Evolutionary conservation across 2,329 filamentous ascomycete species (phyloP).

Genomic region (Calonectria pseudoreteaudii): DNA sequence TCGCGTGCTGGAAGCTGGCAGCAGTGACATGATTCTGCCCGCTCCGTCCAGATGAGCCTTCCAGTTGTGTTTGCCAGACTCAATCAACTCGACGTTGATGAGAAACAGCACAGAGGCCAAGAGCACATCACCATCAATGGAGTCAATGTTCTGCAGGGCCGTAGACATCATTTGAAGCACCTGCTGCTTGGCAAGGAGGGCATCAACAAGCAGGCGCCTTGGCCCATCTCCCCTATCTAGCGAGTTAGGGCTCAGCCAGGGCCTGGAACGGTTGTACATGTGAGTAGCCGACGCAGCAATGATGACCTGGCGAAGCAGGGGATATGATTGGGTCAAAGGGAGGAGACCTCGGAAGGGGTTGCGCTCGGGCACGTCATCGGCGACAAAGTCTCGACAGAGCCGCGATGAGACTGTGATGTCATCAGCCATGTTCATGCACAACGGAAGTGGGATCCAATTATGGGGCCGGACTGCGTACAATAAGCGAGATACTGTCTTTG

Average conservation of each 20-base stretch:
- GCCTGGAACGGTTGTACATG: constrained; percentile 56
- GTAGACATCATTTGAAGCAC: constrained; percentile 55
- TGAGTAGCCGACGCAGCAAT: constrained; percentile 62
- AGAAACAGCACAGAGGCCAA: constrained; percentile 62
- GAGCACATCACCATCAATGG: constrained; percentile 53
- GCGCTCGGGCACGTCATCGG: constrained; percentile 55
- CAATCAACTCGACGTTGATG: constrained; percentile 63
- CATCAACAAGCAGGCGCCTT: constrained; percentile 53
- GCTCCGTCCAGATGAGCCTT: constrained; percentile 60
- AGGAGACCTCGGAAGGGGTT: constrained; percentile 62
- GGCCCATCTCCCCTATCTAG: constrained; percentile 41
- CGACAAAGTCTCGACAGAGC: constrained; percentile 65
- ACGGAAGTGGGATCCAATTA: constrained; percentile 6
- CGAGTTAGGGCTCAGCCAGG: constrained; percentile 43
- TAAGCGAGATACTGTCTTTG: constrained; percentile 56
- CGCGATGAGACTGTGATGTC: constrained; percentile 55
- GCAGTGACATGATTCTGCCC: constrained; percentile 56
- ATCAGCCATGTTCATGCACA: constrained; percentile 31
- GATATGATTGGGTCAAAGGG: constrained; percentile 54
- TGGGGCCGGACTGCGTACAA: constrained; percentile 46
- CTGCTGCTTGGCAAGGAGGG: constrained; percentile 58
- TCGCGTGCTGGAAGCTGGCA: constrained; percentile 47
- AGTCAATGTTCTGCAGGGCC: constrained; percentile 53
- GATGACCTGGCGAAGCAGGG: constrained; percentile 59
- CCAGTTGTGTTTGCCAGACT: constrained; percentile 61